phyloP scores from a whole-genome alignment of 441 rosid species.

The Corymbia citriodora region DNA sequence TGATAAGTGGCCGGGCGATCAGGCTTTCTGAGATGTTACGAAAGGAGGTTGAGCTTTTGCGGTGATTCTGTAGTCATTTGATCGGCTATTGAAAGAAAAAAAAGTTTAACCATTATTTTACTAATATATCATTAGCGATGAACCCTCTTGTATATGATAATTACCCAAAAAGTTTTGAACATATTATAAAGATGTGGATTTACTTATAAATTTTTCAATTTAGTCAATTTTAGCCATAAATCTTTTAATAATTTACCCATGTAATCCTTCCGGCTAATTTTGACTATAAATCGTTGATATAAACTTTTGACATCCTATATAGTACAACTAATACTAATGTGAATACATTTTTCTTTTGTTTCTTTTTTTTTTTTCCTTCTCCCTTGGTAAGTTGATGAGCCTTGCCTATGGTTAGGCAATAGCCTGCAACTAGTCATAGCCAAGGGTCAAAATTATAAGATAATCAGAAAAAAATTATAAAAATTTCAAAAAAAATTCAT shows the following conservation, averaged over 20 bases:
- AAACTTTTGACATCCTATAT: rapidly evolving
- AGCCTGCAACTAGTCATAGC: rapidly evolving
- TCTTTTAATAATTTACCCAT: neutral
- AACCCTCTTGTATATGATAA: neutral
- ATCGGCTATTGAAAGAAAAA: neutral
- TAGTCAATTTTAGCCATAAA: neutral
- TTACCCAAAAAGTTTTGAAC: rapidly evolving
- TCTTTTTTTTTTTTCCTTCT: no score
- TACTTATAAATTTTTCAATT: neutral
- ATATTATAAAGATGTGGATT: neutral
- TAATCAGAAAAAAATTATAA: neutral
- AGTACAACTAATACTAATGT: rapidly evolving
- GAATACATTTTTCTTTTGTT: no score
- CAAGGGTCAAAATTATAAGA: neutral
- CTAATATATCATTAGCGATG: rapidly evolving
- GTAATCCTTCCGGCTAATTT: rapidly evolving
- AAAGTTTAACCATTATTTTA: neutral
- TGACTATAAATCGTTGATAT: rapidly evolving
- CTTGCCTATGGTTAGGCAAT: neutral
- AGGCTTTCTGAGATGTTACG: rapidly evolving
- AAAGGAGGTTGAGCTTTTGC: neutral
- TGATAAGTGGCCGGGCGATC: neutral
- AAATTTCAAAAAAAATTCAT: neutral
- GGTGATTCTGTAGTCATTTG: neutral
- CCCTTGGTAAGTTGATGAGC: neutral